These are phyloP conservation scores for Saccharomyces kudriavzevii DNA, from an alignment of 805 yeast genomes.

Conservation along the genomic window DNA sequence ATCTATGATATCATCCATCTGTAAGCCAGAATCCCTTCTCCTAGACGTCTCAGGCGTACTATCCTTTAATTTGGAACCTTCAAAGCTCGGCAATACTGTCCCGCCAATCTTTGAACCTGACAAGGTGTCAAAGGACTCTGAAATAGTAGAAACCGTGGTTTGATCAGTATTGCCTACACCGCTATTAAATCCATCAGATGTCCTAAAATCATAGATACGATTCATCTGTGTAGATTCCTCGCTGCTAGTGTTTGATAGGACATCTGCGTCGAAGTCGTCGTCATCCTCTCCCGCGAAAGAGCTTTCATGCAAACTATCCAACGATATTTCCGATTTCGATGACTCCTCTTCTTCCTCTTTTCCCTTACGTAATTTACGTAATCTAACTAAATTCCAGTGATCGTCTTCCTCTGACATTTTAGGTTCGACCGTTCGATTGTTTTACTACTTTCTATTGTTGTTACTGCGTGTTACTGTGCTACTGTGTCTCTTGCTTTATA, in stretches of 20 bases:
- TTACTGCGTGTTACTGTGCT: not conserved
- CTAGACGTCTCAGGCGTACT: not conserved
- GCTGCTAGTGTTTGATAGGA: conserved; percentile 18
- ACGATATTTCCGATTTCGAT: conserved; percentile 3
- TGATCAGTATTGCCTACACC: not conserved
- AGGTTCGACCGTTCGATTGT: not conserved
- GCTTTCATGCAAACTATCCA: conserved; percentile 2
- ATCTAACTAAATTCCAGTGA: conserved; percentile 9
- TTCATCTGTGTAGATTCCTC: conserved; percentile 8
- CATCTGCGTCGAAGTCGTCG: conserved; percentile 14
- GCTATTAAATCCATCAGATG: not conserved
- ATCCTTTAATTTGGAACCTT: not conserved
- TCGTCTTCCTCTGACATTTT: conserved; percentile 6
- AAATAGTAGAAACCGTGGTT: not conserved
- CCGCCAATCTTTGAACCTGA: conserved; percentile 8
- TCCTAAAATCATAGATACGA: not conserved
- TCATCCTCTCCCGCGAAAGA: conserved; percentile 3
- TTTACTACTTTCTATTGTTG: not conserved
- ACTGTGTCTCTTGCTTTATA: not conserved
- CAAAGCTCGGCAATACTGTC: not conserved
- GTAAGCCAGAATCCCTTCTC: not conserved
- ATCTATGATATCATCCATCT: not conserved
- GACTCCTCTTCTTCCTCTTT: conserved; percentile 5
- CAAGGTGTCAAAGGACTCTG: conserved; percentile 10
- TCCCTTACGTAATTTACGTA: conserved; percentile 4